Conservation (phyloP, 176 grass and related monocot species). For the Oryza coarctata region DNA sequence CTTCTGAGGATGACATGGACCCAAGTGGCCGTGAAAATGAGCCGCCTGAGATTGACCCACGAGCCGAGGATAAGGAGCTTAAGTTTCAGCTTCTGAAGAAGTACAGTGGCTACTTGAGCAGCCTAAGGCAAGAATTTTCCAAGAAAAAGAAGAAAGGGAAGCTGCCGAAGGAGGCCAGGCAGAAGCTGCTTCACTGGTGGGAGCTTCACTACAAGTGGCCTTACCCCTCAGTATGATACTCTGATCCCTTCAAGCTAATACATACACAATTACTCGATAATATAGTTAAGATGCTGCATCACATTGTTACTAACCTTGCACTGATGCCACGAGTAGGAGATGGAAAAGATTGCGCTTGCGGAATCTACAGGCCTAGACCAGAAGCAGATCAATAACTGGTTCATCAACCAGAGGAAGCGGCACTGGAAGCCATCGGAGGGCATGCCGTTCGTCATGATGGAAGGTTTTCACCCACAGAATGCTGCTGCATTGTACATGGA, state of each 20-base stretch:
- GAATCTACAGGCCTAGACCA: slow-evolving; percentile 70
- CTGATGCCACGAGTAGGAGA: slow-evolving; percentile 36
- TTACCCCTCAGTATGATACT: slow-evolving; percentile 64
- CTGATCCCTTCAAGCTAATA: background rate
- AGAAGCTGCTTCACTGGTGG: slow-evolving; percentile 83
- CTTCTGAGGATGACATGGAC: slow-evolving; percentile 83
- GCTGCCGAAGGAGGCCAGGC: slow-evolving; percentile 78
- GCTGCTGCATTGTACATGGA: slow-evolving; percentile 55
- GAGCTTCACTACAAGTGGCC: slow-evolving; percentile 84
- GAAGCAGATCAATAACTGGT: slow-evolving; percentile 91
- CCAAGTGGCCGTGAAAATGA: slow-evolving; percentile 63
- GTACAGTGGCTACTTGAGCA: slow-evolving; percentile 80
- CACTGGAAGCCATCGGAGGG: slow-evolving; percentile 76
- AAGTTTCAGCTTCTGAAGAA: slow-evolving; percentile 73
- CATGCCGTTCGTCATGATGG: slow-evolving; percentile 72
- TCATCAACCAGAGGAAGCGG: slow-evolving; percentile 81
- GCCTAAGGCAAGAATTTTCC: slow-evolving; percentile 76
- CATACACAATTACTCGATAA: too few relatives aligned
- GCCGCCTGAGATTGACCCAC: slow-evolving; percentile 56
- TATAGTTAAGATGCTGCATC: background rate
- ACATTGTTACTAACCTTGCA: background rate
- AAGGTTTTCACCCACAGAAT: slow-evolving; percentile 60
- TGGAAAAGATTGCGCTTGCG: slow-evolving; percentile 60
- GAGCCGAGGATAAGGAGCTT: slow-evolving; percentile 60
- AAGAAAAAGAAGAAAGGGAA: slow-evolving; percentile 95